Evolutionary conservation across 257 asterid species (phyloP).

Genomic region (Verbena officinalis): DNA sequence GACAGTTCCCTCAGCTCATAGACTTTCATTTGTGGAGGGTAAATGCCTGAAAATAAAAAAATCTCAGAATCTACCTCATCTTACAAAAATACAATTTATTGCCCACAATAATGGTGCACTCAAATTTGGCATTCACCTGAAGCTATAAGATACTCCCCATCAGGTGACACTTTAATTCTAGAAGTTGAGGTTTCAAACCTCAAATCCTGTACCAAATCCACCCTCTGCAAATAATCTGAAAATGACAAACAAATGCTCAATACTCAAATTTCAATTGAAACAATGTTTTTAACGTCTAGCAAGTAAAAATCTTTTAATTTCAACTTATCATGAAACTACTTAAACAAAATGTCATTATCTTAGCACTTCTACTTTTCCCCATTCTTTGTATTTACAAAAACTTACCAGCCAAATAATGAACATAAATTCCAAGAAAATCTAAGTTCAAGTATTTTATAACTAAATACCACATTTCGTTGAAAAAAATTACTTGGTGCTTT

Average conservation of each 20-base stretch:
- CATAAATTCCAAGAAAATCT: neutral
- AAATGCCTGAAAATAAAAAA: constrained; percentile 60
- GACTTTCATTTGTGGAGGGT: constrained; percentile 97
- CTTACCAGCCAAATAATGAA: neutral
- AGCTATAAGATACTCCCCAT: constrained; percentile 87
- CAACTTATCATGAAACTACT: constrained; percentile 6
- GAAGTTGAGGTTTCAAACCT: constrained; percentile 86
- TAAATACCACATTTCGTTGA: neutral
- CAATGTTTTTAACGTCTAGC: neutral
- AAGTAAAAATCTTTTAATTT: neutral
- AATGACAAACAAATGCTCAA: constrained; percentile 21
- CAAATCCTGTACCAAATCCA: constrained; percentile 89
- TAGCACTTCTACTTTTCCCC: neutral
- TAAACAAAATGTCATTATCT: neutral
- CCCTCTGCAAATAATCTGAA: constrained; percentile 76
- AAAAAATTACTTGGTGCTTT: neutral
- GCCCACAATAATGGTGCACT: neutral
- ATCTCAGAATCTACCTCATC: neutral
- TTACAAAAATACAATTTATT: neutral
- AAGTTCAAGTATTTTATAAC: neutral
- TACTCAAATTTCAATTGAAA: neutral
- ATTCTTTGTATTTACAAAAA: neutral
- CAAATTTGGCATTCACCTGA: constrained; percentile 54
- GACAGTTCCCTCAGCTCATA: constrained; percentile 83
- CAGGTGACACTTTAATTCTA: constrained; percentile 80